phyloP scores from a whole-genome alignment of 1,139 yeast genomes.

The Kodamaea derodonti region DNA sequence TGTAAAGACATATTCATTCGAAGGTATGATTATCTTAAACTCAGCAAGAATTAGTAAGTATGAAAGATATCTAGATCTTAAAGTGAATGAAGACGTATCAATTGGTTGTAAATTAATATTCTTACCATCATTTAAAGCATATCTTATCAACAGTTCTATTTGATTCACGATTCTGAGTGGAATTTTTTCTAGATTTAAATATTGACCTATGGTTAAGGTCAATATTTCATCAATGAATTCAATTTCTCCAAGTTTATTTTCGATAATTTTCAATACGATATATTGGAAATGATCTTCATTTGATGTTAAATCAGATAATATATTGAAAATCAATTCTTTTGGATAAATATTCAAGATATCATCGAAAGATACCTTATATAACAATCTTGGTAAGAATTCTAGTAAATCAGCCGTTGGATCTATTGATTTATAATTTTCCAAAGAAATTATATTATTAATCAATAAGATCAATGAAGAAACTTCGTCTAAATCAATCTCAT shows the following conservation, averaged over 20 bases:
- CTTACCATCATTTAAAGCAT: conserved; percentile 5
- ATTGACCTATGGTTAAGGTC: conserved; percentile 8
- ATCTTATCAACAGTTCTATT: conserved; percentile 16
- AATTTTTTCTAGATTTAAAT: conserved; percentile 8
- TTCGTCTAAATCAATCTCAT: neutral
- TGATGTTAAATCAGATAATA: conserved; percentile 4
- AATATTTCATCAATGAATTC: conserved; percentile 14
- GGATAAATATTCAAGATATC: conserved; percentile 21
- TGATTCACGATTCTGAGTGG: conserved; percentile 16
- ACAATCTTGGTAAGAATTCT: conserved; percentile 20
- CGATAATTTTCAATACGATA: conserved; percentile 20
- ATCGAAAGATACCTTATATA: conserved; percentile 16
- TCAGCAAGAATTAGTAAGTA: conserved; percentile 14
- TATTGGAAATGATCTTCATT: conserved; percentile 8
- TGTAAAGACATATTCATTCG: conserved; percentile 12
- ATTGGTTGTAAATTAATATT: neutral
- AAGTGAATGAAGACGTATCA: neutral
- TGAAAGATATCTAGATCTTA: conserved; percentile 16
- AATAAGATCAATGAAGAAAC: conserved; percentile 1
- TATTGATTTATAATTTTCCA: conserved; percentile 4
- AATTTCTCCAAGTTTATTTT: conserved; percentile 13
- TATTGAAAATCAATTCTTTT: conserved; percentile 17
- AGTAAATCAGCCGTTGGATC: conserved; percentile 22
- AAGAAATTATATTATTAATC: conserved; percentile 3
- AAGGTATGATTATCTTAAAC: conserved; percentile 5